Percentiles rank a stretch among this genome's conserved stretches.
Conservation (phyloP, 805 yeast species). For the Candida montana region DNA sequence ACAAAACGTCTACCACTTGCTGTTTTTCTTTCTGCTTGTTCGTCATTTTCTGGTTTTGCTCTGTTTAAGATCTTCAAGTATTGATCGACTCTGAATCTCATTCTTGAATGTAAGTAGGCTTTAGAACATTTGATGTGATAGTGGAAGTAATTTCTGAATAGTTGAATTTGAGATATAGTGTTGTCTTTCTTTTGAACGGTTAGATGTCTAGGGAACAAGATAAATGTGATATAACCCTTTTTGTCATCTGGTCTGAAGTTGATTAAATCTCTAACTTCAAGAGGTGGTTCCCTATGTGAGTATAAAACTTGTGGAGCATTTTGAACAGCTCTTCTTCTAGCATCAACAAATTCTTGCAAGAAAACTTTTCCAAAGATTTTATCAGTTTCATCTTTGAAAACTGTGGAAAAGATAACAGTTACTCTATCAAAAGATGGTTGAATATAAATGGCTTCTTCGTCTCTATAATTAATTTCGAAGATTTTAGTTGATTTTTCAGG, state of each 20-base stretch:
- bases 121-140: conserved; percentile 97
- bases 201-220: conserved; percentile 77
- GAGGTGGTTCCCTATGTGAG: conserved; percentile 87
- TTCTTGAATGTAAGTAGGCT: conserved; percentile 97
- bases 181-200: conserved; percentile 66
- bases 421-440: conserved; percentile 94
- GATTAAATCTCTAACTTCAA: conserved; percentile 59
- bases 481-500: conserved; percentile 21
- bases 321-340: conserved; percentile 91
- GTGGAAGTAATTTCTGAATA: conserved; percentile 95
- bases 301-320: conserved; percentile 97
- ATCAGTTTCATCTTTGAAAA: conserved; percentile 96
- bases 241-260: conserved; percentile 35
- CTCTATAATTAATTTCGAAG: conserved; percentile 69
- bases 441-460: conserved; percentile 85
- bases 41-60: conserved; percentile 90
- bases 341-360: conserved; percentile 91
- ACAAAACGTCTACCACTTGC: conserved; percentile 28
- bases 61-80: conserved; percentile 93
- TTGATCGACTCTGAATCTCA: conserved; percentile 93
- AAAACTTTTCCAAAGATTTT: conserved; percentile 85
- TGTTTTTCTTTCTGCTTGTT: conserved; percentile 44
- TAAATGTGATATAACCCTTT: conserved; percentile 59
- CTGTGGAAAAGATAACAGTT: conserved; percentile 90
- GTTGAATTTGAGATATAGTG: conserved; percentile 84